Evolutionary conservation across 257 asterid species (phyloP).

Genomic region (Solanum etuberosum): DNA sequence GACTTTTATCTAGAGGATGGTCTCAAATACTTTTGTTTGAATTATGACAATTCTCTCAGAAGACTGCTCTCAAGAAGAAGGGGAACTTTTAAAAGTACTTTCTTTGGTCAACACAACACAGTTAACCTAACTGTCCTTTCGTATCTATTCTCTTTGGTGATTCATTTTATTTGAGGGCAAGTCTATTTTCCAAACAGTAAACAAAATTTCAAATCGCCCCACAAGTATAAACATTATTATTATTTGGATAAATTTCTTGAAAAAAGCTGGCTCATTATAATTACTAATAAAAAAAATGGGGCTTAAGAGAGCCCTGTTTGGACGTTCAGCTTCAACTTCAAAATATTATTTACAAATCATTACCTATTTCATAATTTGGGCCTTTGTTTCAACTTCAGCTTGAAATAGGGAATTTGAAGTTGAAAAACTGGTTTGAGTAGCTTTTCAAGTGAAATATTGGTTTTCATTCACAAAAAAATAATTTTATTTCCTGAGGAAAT

Average conservation of each 20-base stretch:
- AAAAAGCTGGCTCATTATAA: background rate
- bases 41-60: background rate
- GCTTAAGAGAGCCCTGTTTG: background rate
- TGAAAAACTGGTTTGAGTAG: background rate
- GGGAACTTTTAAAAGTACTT: background rate
- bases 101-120: background rate
- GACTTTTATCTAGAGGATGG: background rate
- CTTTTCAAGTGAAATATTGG: background rate
- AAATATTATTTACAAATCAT: background rate
- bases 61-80: background rate
- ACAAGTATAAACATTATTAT: background rate
- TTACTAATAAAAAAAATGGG: background rate
- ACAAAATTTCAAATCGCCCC: background rate
- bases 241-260: background rate
- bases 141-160: background rate
- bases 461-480: background rate
- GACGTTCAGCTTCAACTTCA: background rate
- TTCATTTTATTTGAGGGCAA: background rate
- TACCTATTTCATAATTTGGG: background rate
- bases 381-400: background rate
- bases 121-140: background rate
- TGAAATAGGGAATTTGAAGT: background rate
- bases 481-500: background rate
- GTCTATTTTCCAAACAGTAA: background rate
- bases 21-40: background rate